These are phyloP conservation scores for Lasiodiplodia citricola DNA, from an alignment of 2,329 filamentous ascomycete genomes.

Conservation along the genomic window DNA sequence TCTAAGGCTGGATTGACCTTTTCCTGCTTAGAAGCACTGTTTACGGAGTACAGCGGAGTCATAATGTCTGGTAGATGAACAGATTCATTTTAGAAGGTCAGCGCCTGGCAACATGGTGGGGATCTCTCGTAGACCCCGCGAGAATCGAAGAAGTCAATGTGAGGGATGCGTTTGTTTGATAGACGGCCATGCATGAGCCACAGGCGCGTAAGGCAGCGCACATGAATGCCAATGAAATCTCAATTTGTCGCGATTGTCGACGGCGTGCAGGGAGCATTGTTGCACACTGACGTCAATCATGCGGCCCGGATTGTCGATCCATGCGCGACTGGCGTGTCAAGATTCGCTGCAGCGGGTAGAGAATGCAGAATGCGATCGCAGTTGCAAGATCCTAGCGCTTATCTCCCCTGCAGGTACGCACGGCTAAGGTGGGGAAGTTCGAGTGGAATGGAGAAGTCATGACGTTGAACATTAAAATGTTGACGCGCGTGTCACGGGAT, in stretches of 20 bases:
- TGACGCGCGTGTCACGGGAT: conserved; percentile 1
- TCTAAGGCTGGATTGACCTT: neutral
- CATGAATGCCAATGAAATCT: neutral
- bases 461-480: neutral
- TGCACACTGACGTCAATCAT: conserved; percentile 1
- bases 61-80: neutral
- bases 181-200: neutral
- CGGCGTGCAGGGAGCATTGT: neutral
- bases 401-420: neutral
- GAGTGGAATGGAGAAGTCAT: neutral
- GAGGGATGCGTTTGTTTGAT: neutral
- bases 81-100: too few relatives aligned
- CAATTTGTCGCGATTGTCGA: neutral
- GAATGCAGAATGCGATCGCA: neutral
- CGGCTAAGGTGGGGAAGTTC: neutral
- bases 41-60: neutral
- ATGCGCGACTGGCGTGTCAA: neutral
- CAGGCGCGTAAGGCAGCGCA: neutral
- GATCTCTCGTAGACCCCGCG: too few relatives aligned
- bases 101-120: too few relatives aligned
- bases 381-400: neutral
- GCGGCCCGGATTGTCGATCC: neutral
- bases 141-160: neutral
- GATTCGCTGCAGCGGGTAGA: neutral
- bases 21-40: neutral